These are phyloP conservation scores for Aspergillus pseudonomiae DNA, from an alignment of 2,329 filamentous ascomycete genomes.

Conservation along the genomic window DNA sequence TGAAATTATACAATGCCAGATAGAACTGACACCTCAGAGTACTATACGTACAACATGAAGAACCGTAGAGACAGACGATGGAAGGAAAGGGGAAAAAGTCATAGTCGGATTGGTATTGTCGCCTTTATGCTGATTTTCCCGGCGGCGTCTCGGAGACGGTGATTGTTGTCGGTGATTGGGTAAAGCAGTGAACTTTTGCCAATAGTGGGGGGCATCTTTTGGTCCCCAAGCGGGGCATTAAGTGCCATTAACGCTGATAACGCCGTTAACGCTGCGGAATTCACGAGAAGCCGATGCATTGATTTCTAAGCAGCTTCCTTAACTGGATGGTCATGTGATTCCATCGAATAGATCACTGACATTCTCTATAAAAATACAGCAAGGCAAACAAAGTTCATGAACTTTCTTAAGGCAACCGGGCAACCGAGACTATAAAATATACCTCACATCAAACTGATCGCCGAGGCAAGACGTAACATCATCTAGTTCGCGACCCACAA, in stretches of 20 bases:
- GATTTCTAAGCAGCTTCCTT: slow-evolving; percentile 26
- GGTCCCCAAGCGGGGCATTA: slow-evolving; percentile 20
- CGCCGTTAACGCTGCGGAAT: slow-evolving; percentile 12
- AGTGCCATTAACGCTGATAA: slow-evolving; percentile 20
- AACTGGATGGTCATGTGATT: slow-evolving; percentile 16
- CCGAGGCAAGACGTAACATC: not conserved
- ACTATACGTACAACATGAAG: not conserved
- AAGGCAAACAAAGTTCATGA: not conserved
- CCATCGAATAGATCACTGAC: not conserved
- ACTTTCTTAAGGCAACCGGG: not conserved
- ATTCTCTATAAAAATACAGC: not conserved
- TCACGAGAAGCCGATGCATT: not conserved
- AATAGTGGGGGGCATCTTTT: slow-evolving; percentile 7
- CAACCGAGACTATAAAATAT: not conserved
- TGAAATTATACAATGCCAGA: not conserved
- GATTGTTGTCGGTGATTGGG: slow-evolving; percentile 12
- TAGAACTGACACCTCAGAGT: not conserved
- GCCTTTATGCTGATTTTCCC: slow-evolving; percentile 11
- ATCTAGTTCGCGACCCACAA: not conserved
- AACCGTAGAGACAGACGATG: not conserved
- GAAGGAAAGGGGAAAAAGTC: not conserved
- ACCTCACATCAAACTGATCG: not conserved
- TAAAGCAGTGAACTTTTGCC: not conserved
- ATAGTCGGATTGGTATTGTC: not conserved
- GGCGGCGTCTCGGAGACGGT: slow-evolving; percentile 3